A percentile compares a stretch with the other conserved stretches of the same genome.
These are phyloP conservation scores for Pelargonium cotyledonis DNA, from an alignment of 441 rosid genomes.

Conservation along the genomic window DNA sequence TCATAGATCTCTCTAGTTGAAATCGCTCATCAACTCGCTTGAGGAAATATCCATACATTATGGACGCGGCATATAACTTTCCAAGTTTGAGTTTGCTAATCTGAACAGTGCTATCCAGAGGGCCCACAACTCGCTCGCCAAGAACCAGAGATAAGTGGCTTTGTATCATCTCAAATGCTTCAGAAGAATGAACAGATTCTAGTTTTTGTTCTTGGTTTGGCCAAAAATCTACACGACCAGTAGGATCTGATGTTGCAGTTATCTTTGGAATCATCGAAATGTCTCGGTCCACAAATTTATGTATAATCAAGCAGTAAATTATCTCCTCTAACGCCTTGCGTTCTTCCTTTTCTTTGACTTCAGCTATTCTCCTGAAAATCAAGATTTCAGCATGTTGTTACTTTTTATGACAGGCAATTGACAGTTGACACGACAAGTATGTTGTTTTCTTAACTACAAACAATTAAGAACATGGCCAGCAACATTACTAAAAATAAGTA, in stretches of 20 bases:
- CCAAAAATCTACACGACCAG: conserved; percentile 78
- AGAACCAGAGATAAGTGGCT: conserved; percentile 69
- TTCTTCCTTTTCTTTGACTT: conserved; percentile 72
- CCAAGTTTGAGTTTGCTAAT: conserved; percentile 87
- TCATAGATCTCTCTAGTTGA: conserved; percentile 84
- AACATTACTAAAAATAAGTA: background rate
- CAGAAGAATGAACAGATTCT: conserved; percentile 76
- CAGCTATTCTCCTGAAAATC: conserved; percentile 68
- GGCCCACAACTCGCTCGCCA: conserved; percentile 66
- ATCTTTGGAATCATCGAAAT: conserved; percentile 76
- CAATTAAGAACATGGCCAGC: background rate
- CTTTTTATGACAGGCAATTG: too few species aligned
- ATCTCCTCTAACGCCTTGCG: conserved; percentile 62
- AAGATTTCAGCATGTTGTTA: conserved; percentile 7
- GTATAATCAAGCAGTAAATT: conserved; percentile 74
- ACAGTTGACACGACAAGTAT: too few species aligned
- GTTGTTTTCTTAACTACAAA: background rate
- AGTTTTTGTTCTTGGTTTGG: conserved; percentile 85
- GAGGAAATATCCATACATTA: conserved; percentile 83
- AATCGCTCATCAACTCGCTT: conserved; percentile 80
- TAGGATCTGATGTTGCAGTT: conserved; percentile 57
- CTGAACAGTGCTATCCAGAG: conserved; percentile 55
- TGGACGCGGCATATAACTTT: conserved; percentile 82
- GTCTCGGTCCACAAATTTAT: conserved; percentile 49
- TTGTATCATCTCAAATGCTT: conserved; percentile 88